Percentiles rank a stretch among this genome's conserved stretches.
phyloP scores from a whole-genome alignment of 306 rosid genomes.

The Rosa lucieae region DNA sequence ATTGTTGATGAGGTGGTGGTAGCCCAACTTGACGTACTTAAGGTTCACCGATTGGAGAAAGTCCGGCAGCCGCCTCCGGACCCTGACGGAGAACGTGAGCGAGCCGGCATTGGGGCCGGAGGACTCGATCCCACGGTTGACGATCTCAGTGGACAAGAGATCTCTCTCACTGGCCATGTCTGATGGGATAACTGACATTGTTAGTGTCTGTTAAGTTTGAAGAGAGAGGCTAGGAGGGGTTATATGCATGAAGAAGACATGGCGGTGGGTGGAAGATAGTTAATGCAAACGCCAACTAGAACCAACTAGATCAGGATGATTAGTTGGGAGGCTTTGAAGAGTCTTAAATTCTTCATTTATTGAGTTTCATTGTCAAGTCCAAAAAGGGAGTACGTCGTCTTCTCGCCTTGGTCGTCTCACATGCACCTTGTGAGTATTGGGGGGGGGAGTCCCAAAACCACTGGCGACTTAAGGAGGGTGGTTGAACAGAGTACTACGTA shows the following conservation, averaged over 20 bases:
- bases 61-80: conserved; percentile 78
- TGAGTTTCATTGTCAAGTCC: conserved; percentile 23
- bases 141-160: conserved; percentile 81
- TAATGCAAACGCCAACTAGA: conserved; percentile 64
- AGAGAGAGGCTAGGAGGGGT: not conserved
- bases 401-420: not conserved
- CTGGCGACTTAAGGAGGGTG: not conserved
- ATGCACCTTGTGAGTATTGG: conserved; percentile 11
- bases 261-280: conserved; percentile 55
- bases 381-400: not conserved
- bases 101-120: conserved; percentile 96
- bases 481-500: conserved; percentile 11
- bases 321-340: conserved; percentile 64
- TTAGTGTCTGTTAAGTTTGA: not conserved
- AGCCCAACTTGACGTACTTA: conserved; percentile 88
- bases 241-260: not conserved
- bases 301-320: conserved; percentile 23
- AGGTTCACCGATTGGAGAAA: conserved; percentile 92
- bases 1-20: conserved; percentile 87
- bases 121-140: conserved; percentile 81
- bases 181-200: not conserved
- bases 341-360: conserved; percentile 66
- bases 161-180: conserved; percentile 72
- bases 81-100: conserved; percentile 76
- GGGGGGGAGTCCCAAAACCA: not conserved